Evolutionary conservation across 2,329 filamentous ascomycete genomes (phyloP).

Genomic region (Cladosporium sp.): DNA sequence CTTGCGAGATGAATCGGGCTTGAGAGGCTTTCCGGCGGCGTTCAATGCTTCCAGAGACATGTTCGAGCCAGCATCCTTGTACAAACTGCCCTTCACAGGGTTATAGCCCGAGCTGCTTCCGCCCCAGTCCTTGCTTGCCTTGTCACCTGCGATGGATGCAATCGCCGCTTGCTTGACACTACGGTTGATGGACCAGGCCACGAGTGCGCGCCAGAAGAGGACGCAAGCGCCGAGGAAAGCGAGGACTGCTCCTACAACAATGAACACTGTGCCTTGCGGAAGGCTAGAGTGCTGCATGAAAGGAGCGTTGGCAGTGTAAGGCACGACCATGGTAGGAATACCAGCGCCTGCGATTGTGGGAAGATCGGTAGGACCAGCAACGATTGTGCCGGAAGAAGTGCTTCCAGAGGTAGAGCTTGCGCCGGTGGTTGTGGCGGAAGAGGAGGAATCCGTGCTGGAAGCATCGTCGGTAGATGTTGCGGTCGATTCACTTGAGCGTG

Average conservation of each 20-base stretch:
- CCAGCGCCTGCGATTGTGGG: slow-evolving; percentile 60
- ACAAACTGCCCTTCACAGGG: slow-evolving; percentile 37
- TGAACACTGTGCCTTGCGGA: slow-evolving; percentile 94
- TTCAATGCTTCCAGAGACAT: slow-evolving; percentile 59
- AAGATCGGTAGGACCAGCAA: slow-evolving; percentile 44
- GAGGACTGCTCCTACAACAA: slow-evolving; percentile 84
- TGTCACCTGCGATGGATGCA: slow-evolving; percentile 59
- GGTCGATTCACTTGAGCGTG: slow-evolving; percentile 29
- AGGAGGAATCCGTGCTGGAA: slow-evolving; percentile 28
- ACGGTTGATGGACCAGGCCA: slow-evolving; percentile 88
- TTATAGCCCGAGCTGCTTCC: slow-evolving; percentile 27
- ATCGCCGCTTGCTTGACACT: slow-evolving; percentile 85
- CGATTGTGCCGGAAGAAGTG: slow-evolving; percentile 26
- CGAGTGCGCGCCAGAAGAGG: slow-evolving; percentile 81
- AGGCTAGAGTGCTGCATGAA: slow-evolving; percentile 87
- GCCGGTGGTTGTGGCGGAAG: slow-evolving; percentile 27
- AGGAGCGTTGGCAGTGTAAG: slow-evolving; percentile 79
- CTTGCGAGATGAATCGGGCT: slow-evolving; percentile 35
- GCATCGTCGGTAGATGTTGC: slow-evolving; percentile 31
- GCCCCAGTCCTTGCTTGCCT: slow-evolving; percentile 39
- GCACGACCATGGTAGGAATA: slow-evolving; percentile 72
- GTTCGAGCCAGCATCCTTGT: slow-evolving; percentile 54
- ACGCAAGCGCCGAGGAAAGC: slow-evolving; percentile 81
- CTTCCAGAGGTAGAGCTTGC: slow-evolving; percentile 29
- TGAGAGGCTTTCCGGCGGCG: slow-evolving; percentile 42